Conservation (phyloP, 2,329 filamentous ascomycete genomes). For the Lachnum nothofagi region DNA sequence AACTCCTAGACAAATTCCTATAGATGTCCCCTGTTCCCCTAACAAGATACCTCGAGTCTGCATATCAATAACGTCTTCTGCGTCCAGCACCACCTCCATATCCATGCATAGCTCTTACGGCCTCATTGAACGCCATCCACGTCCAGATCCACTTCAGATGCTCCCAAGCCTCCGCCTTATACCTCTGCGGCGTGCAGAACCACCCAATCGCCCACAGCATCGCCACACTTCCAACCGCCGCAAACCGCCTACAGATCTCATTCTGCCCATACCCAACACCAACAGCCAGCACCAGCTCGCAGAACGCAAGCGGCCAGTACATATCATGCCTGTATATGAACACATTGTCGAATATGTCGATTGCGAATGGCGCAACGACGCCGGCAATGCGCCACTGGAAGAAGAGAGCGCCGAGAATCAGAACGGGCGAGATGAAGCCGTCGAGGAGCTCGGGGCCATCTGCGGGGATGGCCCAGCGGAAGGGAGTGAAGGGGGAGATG, state of each 20-base stretch:
- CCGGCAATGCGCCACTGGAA: slow-evolving; percentile 23
- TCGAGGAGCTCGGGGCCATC: slow-evolving; percentile 18
- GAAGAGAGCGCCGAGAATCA: slow-evolving; percentile 18
- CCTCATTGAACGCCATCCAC: slow-evolving; percentile 21
- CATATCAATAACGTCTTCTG: slow-evolving; percentile 7
- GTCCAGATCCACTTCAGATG: slow-evolving; percentile 22
- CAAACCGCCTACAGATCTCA: slow-evolving; percentile 15
- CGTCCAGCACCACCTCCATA: slow-evolving; percentile 9
- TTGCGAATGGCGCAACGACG: slow-evolving; percentile 8
- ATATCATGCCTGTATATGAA: slow-evolving; percentile 18
- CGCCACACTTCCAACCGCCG: slow-evolving; percentile 9
- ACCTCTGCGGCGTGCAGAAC: slow-evolving; percentile 11
- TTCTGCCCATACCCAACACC: slow-evolving; percentile 9
- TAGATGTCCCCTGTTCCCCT: too few species aligned
- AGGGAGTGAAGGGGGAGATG: slow-evolving; percentile 20
- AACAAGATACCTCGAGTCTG: too few species aligned
- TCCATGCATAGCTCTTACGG: slow-evolving; percentile 6
- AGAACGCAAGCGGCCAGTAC: slow-evolving; percentile 17
- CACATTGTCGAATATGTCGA: slow-evolving; percentile 8
- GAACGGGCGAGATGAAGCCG: slow-evolving; percentile 13
- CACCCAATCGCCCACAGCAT: slow-evolving; percentile 19
- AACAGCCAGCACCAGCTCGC: slow-evolving; percentile 10
- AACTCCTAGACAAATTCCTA: too few species aligned
- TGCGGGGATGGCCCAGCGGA: slow-evolving; percentile 17
- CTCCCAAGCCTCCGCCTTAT: slow-evolving; percentile 19